Conservation (phyloP, 176 grass and related monocot genomes). For the bread wheat (Triticum aestivum) region DNA sequence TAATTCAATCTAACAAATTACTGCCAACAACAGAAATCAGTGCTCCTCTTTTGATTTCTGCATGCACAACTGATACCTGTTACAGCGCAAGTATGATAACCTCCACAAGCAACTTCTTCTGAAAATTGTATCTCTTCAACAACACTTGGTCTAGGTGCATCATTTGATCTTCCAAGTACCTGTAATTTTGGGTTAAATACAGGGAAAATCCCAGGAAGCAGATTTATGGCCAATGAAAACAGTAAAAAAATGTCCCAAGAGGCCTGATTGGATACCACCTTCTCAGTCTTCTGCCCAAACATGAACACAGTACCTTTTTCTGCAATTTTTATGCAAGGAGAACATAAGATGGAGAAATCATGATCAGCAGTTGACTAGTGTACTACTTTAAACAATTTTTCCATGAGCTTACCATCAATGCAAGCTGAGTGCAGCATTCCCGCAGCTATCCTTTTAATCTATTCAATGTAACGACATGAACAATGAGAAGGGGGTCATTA, state of each 20-base stretch:
- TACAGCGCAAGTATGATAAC: slow-evolving; percentile 87
- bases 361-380: slow-evolving; percentile 1
- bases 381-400: slow-evolving; percentile 22
- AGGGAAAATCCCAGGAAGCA: slow-evolving; percentile 20
- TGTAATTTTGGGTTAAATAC: slow-evolving; percentile 39
- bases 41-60: background rate
- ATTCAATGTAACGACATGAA: slow-evolving; percentile 29
- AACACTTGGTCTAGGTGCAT: slow-evolving; percentile 57
- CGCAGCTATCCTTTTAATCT: slow-evolving; percentile 86
- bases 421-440: slow-evolving; percentile 97
- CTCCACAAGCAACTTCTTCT: slow-evolving; percentile 85
- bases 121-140: slow-evolving; percentile 74
- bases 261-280: slow-evolving; percentile 53
- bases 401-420: slow-evolving; percentile 59
- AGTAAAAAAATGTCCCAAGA: slow-evolving; percentile 6
- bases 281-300: slow-evolving; percentile 84
- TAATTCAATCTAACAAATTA: background rate
- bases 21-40: background rate
- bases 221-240: background rate
- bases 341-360: slow-evolving; percentile 26
- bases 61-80: slow-evolving; percentile 55
- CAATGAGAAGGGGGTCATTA: slow-evolving; percentile 1
- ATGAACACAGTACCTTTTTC: slow-evolving; percentile 77
- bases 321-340: slow-evolving; percentile 44
- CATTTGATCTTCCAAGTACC: slow-evolving; percentile 73